Conservation (phyloP, 805 yeast species). For the Wickerhamomyces xylosicus region DNA sequence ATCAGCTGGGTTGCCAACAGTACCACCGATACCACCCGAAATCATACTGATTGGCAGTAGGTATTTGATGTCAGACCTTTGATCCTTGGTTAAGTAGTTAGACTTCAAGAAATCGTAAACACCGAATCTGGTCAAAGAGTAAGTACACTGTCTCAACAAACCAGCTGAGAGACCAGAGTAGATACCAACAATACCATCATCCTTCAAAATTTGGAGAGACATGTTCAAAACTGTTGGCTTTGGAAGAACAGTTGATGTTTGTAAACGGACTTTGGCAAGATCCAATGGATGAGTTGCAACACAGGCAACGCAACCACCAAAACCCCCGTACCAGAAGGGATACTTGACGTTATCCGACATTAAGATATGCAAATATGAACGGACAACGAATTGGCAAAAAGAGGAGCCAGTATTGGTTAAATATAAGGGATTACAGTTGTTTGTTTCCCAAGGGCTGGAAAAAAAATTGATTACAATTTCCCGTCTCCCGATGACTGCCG, state of each 20-base stretch:
- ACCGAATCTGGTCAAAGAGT: constrained; percentile 80
- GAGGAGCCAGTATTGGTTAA: too few species aligned
- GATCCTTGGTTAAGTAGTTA: constrained; percentile 28
- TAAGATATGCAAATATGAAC: too few species aligned
- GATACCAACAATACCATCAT: constrained; percentile 60
- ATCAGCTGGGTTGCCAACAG: constrained; percentile 84
- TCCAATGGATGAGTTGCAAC: constrained; percentile 74
- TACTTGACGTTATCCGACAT: constrained; percentile 14
- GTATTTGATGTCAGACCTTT: constrained; percentile 43
- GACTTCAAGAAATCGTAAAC: constrained; percentile 73
- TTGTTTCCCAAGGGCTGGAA: too few species aligned
- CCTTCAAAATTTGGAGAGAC: constrained; percentile 45
- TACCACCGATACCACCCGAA: constrained; percentile 78
- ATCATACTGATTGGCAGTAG: constrained; percentile 73
- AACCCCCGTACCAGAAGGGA: constrained; percentile 60
- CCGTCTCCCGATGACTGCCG: too few species aligned
- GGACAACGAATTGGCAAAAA: too few species aligned
- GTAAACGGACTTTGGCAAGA: constrained; percentile 78
- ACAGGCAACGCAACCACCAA: constrained; percentile 59
- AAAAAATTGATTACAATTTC: too few species aligned
- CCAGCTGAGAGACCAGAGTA: constrained; percentile 81
- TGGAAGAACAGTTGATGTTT: constrained; percentile 53
- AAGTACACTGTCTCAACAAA: constrained; percentile 75
- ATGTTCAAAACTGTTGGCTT: constrained; percentile 56
- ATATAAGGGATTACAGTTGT: too few species aligned